Base-by-base conservation (phyloP, 192 early-diverging fungal genomes). In the Allomyces arbusculus region DNA sequence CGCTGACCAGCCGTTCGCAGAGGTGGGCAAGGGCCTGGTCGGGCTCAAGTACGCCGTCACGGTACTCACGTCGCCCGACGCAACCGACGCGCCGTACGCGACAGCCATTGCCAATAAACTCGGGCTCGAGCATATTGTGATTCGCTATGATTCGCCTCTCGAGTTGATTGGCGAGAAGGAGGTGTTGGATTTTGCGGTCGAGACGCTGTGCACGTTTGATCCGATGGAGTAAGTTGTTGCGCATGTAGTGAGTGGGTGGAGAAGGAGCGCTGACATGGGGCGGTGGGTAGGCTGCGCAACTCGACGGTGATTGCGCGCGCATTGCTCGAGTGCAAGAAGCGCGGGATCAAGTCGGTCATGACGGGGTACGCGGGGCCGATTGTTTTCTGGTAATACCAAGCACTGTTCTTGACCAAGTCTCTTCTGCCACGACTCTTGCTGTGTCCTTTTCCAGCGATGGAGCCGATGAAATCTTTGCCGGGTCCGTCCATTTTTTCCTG, bases 381-480 rank as follows among this genome's bases (percentile, higher is more conserved):
- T 8, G 33, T 40, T 7, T 40, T 40, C n/a, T 8, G 33, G 5
- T 0, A 7, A 40, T 7, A 8, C 33, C 33, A 8, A 0, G 4
- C 7, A 8, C 33, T 40, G 33, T 40, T 40, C 33, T 7, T 40
- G 5, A 40, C 33, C 7, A 7, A 40, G 0, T 40, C 4, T 40
- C 33, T 7, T 40, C 33, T 0, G 7, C 33, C 33, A 7, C 33
- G 33, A 40, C 33, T 8, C 7, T 40, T 40, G 0, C 33, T 40
- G 33, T 7, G 8, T 7, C 7, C 0, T 8, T 0, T 0, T 40
- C 0, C 8, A 40, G 33, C 24, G 86, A 87, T 67, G 84, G 78
- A 8, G 84, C 86, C 0, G 86, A 87, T 63, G 86, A 87, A 66
- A 67, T 87, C 19, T 87, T 87, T 79, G 84, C 82, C 11, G 86